Conservation (phyloP, 2,329 filamentous ascomycete genomes). For the Sporothrix brunneoviolacea region DNA sequence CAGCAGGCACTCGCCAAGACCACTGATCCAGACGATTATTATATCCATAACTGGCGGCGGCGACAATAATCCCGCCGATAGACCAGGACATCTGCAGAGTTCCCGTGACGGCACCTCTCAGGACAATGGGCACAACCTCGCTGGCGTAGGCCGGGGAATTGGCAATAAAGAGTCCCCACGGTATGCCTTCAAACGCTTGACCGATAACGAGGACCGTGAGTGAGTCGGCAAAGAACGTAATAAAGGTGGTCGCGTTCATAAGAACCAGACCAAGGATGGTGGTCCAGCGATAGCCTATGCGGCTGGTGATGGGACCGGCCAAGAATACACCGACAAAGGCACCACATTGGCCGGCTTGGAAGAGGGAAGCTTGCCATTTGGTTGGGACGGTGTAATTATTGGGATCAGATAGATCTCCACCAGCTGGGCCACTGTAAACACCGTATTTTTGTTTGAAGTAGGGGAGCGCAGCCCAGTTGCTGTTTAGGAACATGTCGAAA, state of each 20-base stretch:
- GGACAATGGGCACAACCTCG: slow-evolving; percentile 53
- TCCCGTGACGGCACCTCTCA: slow-evolving; percentile 52
- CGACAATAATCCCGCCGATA: slow-evolving; percentile 56
- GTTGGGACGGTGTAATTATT: slow-evolving; percentile 37
- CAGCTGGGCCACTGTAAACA: slow-evolving; percentile 26
- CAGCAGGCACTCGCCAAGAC: slow-evolving; percentile 36
- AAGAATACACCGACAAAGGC: slow-evolving; percentile 54
- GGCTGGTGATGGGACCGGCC: slow-evolving; percentile 52
- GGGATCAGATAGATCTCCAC: too few species aligned
- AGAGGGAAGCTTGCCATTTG: slow-evolving; percentile 53
- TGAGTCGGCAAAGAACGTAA: slow-evolving; percentile 43
- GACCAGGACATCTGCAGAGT: slow-evolving; percentile 63
- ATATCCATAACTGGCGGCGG: slow-evolving; percentile 48
- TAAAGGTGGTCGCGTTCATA: slow-evolving; percentile 53
- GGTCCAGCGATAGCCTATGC: slow-evolving; percentile 53
- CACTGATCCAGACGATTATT: slow-evolving; percentile 27
- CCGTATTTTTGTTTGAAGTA: slow-evolving; percentile 43
- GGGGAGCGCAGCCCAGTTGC: slow-evolving; percentile 48
- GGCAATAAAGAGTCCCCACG: slow-evolving; percentile 60
- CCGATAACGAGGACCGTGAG: slow-evolving; percentile 33
- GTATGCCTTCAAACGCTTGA: slow-evolving; percentile 54
- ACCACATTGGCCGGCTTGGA: slow-evolving; percentile 48
- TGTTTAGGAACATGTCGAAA: slow-evolving; percentile 55
- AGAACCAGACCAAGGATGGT: slow-evolving; percentile 47
- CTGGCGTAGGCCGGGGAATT: slow-evolving; percentile 56